Percentiles rank a stretch among this genome's conserved stretches.
Conservation (phyloP, 2,329 filamentous ascomycete genomes). For the Arthrobotrys megalospora region DNA sequence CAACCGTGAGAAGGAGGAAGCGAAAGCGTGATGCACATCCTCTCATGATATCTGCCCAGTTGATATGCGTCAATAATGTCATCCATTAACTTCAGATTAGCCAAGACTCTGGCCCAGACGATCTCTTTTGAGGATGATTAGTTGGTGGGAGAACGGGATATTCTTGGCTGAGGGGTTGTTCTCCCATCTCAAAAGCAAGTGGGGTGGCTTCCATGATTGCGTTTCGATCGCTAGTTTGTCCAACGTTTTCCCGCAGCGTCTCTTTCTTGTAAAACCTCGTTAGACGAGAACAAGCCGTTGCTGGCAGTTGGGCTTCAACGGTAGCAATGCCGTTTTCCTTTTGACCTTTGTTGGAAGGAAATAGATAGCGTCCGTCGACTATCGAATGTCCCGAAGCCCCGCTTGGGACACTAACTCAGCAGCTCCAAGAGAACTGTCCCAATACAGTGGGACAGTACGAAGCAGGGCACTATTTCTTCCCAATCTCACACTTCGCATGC, state of each 20-base stretch:
- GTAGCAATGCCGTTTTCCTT: conserved; percentile 29
- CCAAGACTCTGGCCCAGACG: conserved; percentile 50
- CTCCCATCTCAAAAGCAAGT: conserved; percentile 36
- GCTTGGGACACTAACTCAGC: conserved; percentile 12
- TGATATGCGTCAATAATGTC: conserved; percentile 34
- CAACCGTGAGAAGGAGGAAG: conserved; percentile 18
- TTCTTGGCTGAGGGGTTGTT: conserved; percentile 25
- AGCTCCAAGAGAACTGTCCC: conserved; percentile 31
- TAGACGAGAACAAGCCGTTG: conserved; percentile 32
- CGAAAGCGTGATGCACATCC: conserved; percentile 20
- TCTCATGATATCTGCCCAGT: conserved; percentile 19
- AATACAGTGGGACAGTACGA: conserved; percentile 41
- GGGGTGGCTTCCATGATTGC: conserved; percentile 45
- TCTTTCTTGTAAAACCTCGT: conserved; percentile 40
- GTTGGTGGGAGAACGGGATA: conserved; percentile 45
- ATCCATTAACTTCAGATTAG: conserved; percentile 39
- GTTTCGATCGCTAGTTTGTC: conserved; percentile 51
- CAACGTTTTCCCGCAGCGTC: conserved; percentile 36
- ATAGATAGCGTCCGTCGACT: conserved; percentile 1
- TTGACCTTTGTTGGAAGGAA: conserved; percentile 6
- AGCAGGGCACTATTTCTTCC: conserved; percentile 46
- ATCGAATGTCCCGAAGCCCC: conserved; percentile 25
- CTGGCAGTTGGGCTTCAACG: conserved; percentile 14
- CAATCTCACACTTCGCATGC: conserved; percentile 46
- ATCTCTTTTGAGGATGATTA: conserved; percentile 45